Evolutionary conservation across 768 basidiomycete species (phyloP).

Genomic region (Jaapia argillacea): DNA sequence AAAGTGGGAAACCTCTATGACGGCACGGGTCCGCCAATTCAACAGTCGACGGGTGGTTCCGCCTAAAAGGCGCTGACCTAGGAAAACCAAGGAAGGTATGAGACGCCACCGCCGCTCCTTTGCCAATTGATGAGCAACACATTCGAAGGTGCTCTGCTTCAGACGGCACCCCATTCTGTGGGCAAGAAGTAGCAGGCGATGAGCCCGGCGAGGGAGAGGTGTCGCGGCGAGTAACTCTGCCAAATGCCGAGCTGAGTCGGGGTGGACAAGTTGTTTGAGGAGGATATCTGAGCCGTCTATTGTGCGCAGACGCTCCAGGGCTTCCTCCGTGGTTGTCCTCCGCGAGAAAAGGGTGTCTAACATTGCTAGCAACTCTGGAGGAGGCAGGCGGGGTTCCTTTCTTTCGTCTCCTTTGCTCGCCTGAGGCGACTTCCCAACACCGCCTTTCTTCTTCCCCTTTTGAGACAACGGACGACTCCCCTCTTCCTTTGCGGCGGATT

Average conservation of each 20-base stretch:
- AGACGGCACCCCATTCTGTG: conserved; percentile 37
- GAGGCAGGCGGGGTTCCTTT: no score
- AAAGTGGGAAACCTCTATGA: conserved; percentile 45
- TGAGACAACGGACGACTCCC: no score
- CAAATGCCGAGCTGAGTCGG: conserved; percentile 15
- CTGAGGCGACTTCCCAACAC: no score
- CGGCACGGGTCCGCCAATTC: conserved; percentile 60
- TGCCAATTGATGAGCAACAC: conserved; percentile 40
- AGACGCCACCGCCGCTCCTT: conserved; percentile 35
- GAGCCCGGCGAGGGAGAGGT: conserved; percentile 28
- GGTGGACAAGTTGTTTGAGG: conserved; percentile 8
- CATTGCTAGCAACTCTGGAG: background rate
- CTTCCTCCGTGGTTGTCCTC: background rate
- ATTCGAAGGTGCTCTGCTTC: conserved; percentile 49
- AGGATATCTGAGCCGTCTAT: background rate
- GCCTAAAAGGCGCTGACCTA: conserved; percentile 40
- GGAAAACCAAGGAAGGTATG: conserved; percentile 35
- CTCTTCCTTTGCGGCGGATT: no score
- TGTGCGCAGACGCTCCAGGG: background rate
- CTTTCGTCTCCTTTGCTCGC: no score
- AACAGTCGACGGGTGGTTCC: conserved; percentile 45
- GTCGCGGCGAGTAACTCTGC: conserved; percentile 24
- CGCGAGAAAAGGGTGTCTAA: conserved; percentile 1
- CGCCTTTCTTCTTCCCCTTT: no score
- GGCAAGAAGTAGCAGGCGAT: conserved; percentile 36